Evolutionary conservation across 768 basidiomycete genomes (phyloP).

Genomic region (Mycena kentingensis): DNA sequence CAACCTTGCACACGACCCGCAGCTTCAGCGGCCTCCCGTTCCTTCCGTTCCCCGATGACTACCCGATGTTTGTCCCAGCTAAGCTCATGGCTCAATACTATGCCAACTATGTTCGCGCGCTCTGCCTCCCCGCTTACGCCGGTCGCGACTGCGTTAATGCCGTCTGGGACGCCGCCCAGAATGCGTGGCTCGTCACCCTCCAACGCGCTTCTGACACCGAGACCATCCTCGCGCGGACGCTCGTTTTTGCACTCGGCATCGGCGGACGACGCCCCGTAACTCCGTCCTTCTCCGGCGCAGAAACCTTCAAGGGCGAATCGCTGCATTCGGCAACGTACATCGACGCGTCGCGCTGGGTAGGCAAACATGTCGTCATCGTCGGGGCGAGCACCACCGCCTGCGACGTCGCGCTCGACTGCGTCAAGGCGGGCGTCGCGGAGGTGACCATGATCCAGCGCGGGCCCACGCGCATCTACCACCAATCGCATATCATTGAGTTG

Average conservation of each 20-base stretch:
- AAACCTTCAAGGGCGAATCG: slow-evolving; percentile 51
- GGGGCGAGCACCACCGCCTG: slow-evolving; percentile 45
- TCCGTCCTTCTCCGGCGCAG: slow-evolving; percentile 22
- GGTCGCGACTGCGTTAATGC: slow-evolving; percentile 22
- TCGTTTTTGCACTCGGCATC: slow-evolving; percentile 28
- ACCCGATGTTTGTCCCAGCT: slow-evolving; percentile 17
- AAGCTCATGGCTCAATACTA: slow-evolving; percentile 20
- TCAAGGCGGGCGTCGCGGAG: slow-evolving; percentile 9
- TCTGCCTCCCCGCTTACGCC: slow-evolving; percentile 12
- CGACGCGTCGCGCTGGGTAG: slow-evolving; percentile 42
- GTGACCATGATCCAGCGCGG: slow-evolving; percentile 42
- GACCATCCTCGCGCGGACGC: slow-evolving; percentile 27
- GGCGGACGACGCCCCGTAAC: slow-evolving; percentile 15
- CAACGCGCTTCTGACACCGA: slow-evolving; percentile 23
- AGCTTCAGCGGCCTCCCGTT: slow-evolving; percentile 27
- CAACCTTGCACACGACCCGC: slow-evolving; percentile 29
- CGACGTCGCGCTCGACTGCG: slow-evolving; percentile 19
- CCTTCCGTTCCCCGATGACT: slow-evolving; percentile 16
- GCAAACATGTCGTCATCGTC: slow-evolving; percentile 56
- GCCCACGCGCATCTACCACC: slow-evolving; percentile 35
- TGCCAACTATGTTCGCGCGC: slow-evolving; percentile 12
- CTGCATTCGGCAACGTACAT: slow-evolving; percentile 49
- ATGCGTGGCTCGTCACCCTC: slow-evolving; percentile 33
- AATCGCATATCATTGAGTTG: slow-evolving; percentile 1
- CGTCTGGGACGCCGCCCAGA: slow-evolving; percentile 21